phyloP scores from a whole-genome alignment of 805 yeast species.

The Kodamaea restingae region DNA sequence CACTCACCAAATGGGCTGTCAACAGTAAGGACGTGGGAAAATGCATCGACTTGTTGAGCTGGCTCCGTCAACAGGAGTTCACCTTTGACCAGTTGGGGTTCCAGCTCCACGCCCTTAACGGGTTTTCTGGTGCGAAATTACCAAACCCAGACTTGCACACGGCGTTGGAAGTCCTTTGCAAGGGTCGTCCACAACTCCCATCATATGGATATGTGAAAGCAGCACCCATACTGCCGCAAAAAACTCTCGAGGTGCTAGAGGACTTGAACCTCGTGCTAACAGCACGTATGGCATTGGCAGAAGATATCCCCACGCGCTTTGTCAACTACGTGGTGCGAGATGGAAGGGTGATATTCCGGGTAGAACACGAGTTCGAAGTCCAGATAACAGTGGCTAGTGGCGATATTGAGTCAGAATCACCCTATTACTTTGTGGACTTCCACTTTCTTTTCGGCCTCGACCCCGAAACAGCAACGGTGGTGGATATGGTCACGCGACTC shows the following conservation, averaged over 20 bases:
- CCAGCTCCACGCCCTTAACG: conserved; percentile 64
- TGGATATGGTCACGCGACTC: conserved; percentile 20
- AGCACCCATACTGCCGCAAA: conserved; percentile 47
- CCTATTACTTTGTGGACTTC: conserved; percentile 76
- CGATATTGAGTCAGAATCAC: conserved; percentile 55
- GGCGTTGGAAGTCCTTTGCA: conserved; percentile 75
- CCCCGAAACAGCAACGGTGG: conserved; percentile 30
- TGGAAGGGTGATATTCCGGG: conserved; percentile 69
- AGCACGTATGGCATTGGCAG: conserved; percentile 64
- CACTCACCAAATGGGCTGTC: conserved; percentile 83
- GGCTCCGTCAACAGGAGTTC: conserved; percentile 78
- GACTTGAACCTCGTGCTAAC: conserved; percentile 72
- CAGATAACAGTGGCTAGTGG: conserved; percentile 68
- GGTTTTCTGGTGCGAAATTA: conserved; percentile 81
- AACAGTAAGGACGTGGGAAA: conserved; percentile 66
- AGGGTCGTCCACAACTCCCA: conserved; percentile 73
- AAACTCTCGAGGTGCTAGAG: conserved; percentile 56
- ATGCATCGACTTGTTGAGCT: conserved; percentile 81
- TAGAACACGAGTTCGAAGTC: conserved; percentile 59
- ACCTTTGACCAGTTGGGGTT: conserved; percentile 57
- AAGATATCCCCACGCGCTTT: conserved; percentile 60
- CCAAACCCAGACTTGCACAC: conserved; percentile 90
- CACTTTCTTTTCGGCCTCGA: conserved; percentile 53
- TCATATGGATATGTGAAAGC: conserved; percentile 54
- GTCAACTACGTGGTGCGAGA: conserved; percentile 58